phyloP scores from a whole-genome alignment of 1,139 yeast genomes.

The Candida anutae region DNA sequence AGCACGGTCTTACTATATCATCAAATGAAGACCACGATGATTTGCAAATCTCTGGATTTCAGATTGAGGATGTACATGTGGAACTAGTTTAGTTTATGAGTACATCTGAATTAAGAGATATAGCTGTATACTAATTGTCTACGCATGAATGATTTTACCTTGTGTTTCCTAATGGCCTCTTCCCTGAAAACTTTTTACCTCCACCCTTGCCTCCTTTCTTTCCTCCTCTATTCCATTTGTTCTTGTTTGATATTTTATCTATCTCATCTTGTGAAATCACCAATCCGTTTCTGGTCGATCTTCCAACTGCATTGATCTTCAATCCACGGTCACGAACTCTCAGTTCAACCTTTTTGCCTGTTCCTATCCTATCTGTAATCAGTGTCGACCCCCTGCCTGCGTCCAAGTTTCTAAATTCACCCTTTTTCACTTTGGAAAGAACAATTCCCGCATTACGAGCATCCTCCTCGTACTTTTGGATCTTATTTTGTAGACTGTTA shows the following conservation, averaged over 20 bases:
- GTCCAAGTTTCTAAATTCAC: constrained; percentile 51
- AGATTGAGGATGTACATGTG: constrained; percentile 1
- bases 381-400: constrained; percentile 48
- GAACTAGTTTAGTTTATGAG: background rate
- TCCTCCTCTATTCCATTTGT: constrained; percentile 5
- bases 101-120: too few species aligned
- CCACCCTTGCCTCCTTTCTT: constrained; percentile 11
- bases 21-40: constrained; percentile 53
- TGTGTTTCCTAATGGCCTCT: too few species aligned
- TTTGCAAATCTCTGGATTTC: constrained; percentile 41
- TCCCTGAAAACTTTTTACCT: too few species aligned
- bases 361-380: constrained; percentile 52
- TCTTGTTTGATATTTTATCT: constrained; percentile 28
- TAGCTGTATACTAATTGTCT: too few species aligned
- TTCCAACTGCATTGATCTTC: constrained; percentile 70
- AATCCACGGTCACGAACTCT: constrained; percentile 68
- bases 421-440: constrained; percentile 56
- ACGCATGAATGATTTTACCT: background rate
- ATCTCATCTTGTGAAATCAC: constrained; percentile 68
- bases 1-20: constrained; percentile 35
- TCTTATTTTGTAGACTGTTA: constrained; percentile 43
- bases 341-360: constrained; percentile 24
- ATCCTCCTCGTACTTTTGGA: constrained; percentile 56
- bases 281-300: constrained; percentile 73
- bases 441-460: constrained; percentile 89